These are phyloP conservation scores for Lentinula aciculospora DNA, from an alignment of 768 basidiomycete species.

Conservation along the genomic window DNA sequence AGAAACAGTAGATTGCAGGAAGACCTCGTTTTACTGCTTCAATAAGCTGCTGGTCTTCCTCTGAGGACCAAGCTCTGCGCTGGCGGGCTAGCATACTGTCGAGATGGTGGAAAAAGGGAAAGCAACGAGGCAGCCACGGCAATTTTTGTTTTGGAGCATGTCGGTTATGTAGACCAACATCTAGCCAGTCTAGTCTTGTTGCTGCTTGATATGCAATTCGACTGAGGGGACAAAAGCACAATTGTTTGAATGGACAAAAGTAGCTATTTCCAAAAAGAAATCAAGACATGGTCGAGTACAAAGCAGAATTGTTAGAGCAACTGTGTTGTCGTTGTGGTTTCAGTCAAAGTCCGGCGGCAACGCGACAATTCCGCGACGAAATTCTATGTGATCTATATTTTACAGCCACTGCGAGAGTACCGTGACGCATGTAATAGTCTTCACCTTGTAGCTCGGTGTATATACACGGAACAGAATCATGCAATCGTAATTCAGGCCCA, in stretches of 20 bases:
- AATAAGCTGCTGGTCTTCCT: slow-evolving; percentile 8
- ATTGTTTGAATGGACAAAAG: neutral
- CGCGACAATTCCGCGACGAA: neutral
- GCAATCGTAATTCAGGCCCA: neutral
- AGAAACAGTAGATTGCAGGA: neutral
- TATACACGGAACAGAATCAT: neutral
- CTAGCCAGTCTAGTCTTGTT: neutral
- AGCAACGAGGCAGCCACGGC: neutral
- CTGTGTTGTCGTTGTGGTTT: neutral
- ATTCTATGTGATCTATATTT: too few species aligned
- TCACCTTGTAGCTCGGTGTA: neutral
- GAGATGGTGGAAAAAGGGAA: neutral
- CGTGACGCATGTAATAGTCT: neutral
- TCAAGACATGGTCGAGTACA: neutral
- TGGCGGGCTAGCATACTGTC: neutral
- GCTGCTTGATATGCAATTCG: neutral
- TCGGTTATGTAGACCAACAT: neutral
- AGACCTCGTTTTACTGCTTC: slow-evolving; percentile 8
- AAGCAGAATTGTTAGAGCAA: neutral
- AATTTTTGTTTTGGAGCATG: neutral
- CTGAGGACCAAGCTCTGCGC: slow-evolving; percentile 4
- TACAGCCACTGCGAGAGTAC: neutral
- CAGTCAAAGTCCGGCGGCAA: neutral
- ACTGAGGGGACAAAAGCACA: neutral
- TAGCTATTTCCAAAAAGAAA: neutral